phyloP scores from a whole-genome alignment of 805 yeast genomes.

The Metschnikowia shivogae region DNA sequence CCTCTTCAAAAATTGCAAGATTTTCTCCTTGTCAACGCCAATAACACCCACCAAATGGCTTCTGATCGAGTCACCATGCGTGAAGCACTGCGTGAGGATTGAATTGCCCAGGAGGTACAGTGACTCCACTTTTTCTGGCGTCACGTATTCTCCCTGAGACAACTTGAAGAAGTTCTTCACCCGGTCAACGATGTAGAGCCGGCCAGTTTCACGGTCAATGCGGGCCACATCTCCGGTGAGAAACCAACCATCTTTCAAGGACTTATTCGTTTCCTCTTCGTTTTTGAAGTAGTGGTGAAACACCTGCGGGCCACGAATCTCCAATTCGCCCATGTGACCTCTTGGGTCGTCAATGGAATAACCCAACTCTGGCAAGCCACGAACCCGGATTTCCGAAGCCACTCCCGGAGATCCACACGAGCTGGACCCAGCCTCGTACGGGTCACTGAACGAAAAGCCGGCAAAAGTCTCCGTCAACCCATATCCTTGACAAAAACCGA shows the following conservation, averaged over 20 bases:
- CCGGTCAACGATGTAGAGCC: constrained; percentile 57
- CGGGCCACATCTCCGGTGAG: constrained; percentile 49
- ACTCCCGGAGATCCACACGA: constrained; percentile 60
- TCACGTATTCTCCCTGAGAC: constrained; percentile 54
- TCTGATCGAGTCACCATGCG: constrained; percentile 17
- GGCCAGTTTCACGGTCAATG: constrained; percentile 36
- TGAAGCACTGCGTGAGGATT: constrained; percentile 15
- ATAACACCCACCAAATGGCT: constrained; percentile 16
- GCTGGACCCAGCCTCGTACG: constrained; percentile 47
- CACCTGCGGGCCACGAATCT: constrained; percentile 62
- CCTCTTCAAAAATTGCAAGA: constrained; percentile 15
- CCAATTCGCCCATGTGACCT: constrained; percentile 55
- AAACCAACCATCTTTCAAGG: constrained; percentile 51
- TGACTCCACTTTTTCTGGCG: constrained; percentile 73
- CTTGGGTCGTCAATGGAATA: constrained; percentile 23
- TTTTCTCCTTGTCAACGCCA: constrained; percentile 21
- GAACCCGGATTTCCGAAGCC: constrained; percentile 48
- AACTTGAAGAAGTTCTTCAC: constrained; percentile 75
- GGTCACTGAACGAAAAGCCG: constrained; percentile 40
- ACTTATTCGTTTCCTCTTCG: constrained; percentile 49
- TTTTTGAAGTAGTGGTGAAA: constrained; percentile 55
- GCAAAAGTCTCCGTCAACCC: constrained; percentile 69
- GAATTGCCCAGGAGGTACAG: constrained; percentile 37
- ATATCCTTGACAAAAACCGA: constrained; percentile 66
- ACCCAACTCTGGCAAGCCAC: constrained; percentile 62